These are phyloP conservation scores for Penstemon newberryi DNA, from an alignment of 257 asterid genomes.

Conservation along the genomic window DNA sequence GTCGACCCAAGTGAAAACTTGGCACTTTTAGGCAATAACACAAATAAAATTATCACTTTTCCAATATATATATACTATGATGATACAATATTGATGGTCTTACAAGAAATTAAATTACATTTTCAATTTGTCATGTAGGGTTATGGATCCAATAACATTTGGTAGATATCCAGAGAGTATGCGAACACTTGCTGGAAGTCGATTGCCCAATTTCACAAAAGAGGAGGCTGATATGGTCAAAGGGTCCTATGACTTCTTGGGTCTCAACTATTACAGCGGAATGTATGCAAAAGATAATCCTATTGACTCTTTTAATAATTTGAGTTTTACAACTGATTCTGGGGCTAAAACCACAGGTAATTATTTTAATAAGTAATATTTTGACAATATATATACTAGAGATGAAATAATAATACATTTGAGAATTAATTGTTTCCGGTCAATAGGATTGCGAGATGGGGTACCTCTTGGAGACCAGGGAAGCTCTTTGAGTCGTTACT, in stretches of 20 bases:
- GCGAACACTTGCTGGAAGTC: neutral
- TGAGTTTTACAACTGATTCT: neutral
- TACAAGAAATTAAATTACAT: neutral
- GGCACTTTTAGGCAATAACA: too few relatives aligned
- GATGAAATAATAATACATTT: too few relatives aligned
- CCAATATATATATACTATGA: too few relatives aligned
- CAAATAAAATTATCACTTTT: too few relatives aligned
- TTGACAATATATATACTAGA: neutral
- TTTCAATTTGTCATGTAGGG: constrained; percentile 18
- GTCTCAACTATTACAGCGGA: constrained; percentile 36
- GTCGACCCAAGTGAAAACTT: too few relatives aligned
- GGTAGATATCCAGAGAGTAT: constrained; percentile 35
- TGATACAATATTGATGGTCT: too few relatives aligned
- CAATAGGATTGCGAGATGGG: neutral
- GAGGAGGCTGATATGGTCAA: constrained; percentile 24
- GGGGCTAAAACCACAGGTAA: neutral
- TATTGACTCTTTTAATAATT: neutral
- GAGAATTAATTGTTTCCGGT: neutral
- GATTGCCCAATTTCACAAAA: constrained; percentile 2
- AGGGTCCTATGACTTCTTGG: constrained; percentile 34
- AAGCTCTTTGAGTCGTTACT: neutral
- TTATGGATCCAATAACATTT: constrained; percentile 27
- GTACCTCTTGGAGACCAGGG: constrained; percentile 2
- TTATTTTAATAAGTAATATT: neutral
- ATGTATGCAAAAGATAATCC: constrained; percentile 21